These are phyloP conservation scores for Arachis hypogaea DNA, from an alignment of 306 rosid genomes.

Conservation along the genomic window DNA sequence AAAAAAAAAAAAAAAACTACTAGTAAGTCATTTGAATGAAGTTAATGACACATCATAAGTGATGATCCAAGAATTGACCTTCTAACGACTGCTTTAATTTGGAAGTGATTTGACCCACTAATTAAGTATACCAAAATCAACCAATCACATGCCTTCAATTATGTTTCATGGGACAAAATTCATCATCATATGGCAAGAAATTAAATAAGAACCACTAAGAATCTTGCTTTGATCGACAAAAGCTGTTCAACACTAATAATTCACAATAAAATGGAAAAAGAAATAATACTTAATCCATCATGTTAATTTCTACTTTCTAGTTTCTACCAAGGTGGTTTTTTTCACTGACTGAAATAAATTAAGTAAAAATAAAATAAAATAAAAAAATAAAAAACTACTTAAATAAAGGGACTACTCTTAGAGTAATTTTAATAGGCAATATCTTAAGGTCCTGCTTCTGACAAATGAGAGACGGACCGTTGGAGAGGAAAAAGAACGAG, in stretches of 20 bases:
- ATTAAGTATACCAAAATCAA: not conserved
- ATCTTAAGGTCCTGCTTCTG: no score
- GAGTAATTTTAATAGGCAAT: no score
- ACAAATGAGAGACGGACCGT: no score
- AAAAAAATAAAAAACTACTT: no score
- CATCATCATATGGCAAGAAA: not conserved
- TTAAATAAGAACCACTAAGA: slow-evolving; percentile 10
- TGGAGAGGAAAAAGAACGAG: no score
- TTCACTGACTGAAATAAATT: no score
- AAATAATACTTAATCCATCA: not conserved
- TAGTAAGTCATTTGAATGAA: not conserved
- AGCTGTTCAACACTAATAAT: not conserved
- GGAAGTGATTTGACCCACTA: slow-evolving; percentile 24
- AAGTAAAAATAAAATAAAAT: no score
- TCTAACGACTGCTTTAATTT: slow-evolving; percentile 30
- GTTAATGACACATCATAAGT: not conserved
- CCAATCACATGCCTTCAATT: slow-evolving; percentile 9
- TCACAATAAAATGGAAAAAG: not conserved
- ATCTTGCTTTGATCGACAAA: slow-evolving; percentile 38
- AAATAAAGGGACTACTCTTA: no score
- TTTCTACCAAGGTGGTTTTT: no score
- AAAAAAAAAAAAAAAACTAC: not conserved
- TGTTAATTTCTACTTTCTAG: no score
- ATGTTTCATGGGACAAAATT: not conserved
- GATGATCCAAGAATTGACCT: slow-evolving; percentile 32